Evolutionary conservation across 2,329 filamentous ascomycete genomes (phyloP), one percentile per base, ranked within the genome.

Genomic region (Sclerotinia trifoliorum): DNA sequence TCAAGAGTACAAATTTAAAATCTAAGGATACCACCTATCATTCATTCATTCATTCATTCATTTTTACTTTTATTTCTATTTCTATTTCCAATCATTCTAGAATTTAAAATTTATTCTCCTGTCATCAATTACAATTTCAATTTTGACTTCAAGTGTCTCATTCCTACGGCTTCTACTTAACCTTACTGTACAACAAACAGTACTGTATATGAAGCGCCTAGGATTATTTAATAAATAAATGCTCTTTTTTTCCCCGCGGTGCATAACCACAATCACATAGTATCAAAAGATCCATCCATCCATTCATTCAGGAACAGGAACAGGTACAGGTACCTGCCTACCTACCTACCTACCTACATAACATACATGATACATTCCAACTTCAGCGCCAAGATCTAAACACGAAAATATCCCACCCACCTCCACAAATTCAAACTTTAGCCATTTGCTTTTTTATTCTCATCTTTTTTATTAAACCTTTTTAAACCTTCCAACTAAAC

Each of bases 391-490:
- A 39, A 57, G 55, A 24, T 21, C 35, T 26, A 24, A 57, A 57
- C 39, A 42, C 39, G 4, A 42, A 42, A 24, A 42, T 10, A 4
- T 61, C 58, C 58, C 26, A 61, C 21, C 57, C 58, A 61, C 58
- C 58, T 49, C 58, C 58, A 48, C 44, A 32, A 49, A 49, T 35
- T 61, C 48, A 42, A 42, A 35, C 58, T 61, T 61, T 15, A 7
- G 35, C 15, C 21, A 57, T 26, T 44, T 35, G 5, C 8, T 51
- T 32, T 55, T 3, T 32, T 44, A 6, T 39, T n/a, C 21, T 32
- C 44, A 44, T 11, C 42, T 62, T 39, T 55, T 44, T 39, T 13
- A 13, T 13, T 39, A 39, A 39, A 13, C 39, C 39, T 11, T 39
- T 11, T 10, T n/a, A n/a, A n/a, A n/a, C 8, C 32, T 5, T 8